These are phyloP conservation scores for Trichocladium antarcticum DNA, from an alignment of 495 filamentous ascomycete species.

Conservation along the genomic window DNA sequence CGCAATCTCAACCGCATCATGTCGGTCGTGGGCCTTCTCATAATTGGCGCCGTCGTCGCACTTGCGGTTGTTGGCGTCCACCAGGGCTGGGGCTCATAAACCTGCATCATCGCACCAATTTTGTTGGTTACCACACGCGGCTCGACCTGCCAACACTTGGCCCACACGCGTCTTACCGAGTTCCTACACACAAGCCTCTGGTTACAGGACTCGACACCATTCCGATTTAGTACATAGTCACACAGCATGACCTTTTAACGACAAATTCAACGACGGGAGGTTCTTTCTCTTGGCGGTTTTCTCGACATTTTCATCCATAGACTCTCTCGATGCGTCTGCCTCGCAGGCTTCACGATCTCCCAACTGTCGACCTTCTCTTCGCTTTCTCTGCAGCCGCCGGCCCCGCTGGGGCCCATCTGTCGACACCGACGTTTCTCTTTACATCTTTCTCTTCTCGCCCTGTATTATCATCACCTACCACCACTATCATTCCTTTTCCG, in stretches of 20 bases:
- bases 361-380: not conserved
- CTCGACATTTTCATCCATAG: not conserved
- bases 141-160: not conserved
- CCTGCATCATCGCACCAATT: not conserved
- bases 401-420: not conserved
- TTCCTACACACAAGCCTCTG: not conserved
- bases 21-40: constrained; percentile 63
- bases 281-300: constrained; percentile 10
- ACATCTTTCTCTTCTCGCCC: not conserved
- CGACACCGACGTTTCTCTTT: not conserved
- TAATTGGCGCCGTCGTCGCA: constrained; percentile 63
- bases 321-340: not conserved
- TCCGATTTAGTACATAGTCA: not conserved
- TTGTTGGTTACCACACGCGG: not conserved
- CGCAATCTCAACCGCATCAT: constrained; percentile 80
- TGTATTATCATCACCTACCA: not conserved
- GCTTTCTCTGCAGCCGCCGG: not conserved
- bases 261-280: constrained; percentile 12
- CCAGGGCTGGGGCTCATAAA: constrained; percentile 25
- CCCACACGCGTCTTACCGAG: not conserved
- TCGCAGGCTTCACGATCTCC: not conserved
- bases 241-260: constrained; percentile 16
- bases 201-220: not conserved
- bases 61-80: constrained; percentile 47
- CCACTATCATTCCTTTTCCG: not conserved